phyloP scores from a whole-genome alignment of 345 rosid species.

The Eucalyptus pauciflora region DNA sequence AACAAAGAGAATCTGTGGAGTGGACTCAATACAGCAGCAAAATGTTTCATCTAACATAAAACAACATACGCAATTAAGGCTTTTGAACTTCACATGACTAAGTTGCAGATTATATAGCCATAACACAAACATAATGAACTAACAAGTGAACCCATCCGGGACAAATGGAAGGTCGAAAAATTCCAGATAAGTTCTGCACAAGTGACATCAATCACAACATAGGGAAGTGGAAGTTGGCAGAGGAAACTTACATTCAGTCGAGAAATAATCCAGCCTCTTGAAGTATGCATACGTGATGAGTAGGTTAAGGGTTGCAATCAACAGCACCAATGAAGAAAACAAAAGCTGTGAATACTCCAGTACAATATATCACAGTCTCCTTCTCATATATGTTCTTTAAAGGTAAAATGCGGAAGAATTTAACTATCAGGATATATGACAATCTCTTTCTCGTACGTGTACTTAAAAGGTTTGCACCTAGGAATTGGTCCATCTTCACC shows the following conservation, averaged over 20 bases:
- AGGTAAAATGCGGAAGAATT: neutral
- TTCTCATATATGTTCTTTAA: neutral
- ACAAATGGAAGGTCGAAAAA: neutral
- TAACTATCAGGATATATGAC: constrained; percentile 75
- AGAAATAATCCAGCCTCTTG: constrained; percentile 95
- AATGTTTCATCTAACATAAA: neutral
- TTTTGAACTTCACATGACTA: neutral
- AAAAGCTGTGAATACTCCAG: neutral
- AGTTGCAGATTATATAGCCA: neutral
- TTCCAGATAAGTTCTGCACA: neutral
- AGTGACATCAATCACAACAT: neutral
- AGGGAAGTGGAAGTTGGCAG: neutral
- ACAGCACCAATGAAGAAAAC: neutral
- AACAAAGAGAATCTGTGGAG: neutral
- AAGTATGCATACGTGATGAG: constrained; percentile 83
- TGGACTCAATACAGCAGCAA: neutral
- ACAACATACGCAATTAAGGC: neutral
- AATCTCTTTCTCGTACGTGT: constrained; percentile 92
- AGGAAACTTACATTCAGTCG: constrained; percentile 85
- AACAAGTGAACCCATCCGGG: neutral
- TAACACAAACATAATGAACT: neutral
- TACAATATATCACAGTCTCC: neutral
- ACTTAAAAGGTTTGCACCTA: constrained; percentile 94
- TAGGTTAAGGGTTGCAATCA: constrained; percentile 38
- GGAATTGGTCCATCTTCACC: constrained; percentile 98